phyloP scores from a whole-genome alignment of 768 basidiomycete genomes.

The Kwoniella dejecticola region DNA sequence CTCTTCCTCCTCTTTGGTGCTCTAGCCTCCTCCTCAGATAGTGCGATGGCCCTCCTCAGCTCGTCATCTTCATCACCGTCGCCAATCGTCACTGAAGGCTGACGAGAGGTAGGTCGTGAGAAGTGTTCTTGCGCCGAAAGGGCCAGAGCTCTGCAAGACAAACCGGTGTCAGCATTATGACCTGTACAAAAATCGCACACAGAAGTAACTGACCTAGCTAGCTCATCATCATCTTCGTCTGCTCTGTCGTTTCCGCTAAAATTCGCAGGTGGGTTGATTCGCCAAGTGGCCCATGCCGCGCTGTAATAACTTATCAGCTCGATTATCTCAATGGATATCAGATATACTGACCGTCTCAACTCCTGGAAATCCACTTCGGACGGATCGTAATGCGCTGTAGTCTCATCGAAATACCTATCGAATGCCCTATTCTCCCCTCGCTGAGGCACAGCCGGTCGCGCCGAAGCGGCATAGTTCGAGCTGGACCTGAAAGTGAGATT shows the following conservation, averaged over 20 bases:
- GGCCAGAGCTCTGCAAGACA: conserved; percentile 20
- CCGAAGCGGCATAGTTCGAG: not conserved
- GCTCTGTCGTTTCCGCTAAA: not conserved
- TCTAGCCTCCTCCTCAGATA: conserved; percentile 36
- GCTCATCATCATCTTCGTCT: conserved; percentile 35
- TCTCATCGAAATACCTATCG: conserved; percentile 32
- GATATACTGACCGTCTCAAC: conserved; percentile 32
- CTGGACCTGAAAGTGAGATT: conserved; percentile 6
- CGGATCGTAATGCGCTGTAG: conserved; percentile 19
- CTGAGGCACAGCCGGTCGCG: conserved; percentile 19
- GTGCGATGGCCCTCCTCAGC: conserved; percentile 25
- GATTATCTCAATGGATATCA: not conserved
- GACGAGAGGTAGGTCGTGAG: not conserved
- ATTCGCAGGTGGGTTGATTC: conserved; percentile 28
- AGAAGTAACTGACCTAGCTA: conserved; percentile 30
- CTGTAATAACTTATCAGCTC: conserved; percentile 18
- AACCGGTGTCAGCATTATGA: not conserved
- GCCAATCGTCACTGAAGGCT: not conserved
- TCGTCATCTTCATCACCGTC: conserved; percentile 33
- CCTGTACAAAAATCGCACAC: not conserved
- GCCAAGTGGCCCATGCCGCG: conserved; percentile 49
- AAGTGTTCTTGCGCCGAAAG: conserved; percentile 25
- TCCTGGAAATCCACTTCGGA: conserved; percentile 27
- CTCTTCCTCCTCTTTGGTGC: conserved; percentile 38
- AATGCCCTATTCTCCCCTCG: conserved; percentile 38